Conservation (phyloP, 2,329 filamentous ascomycete species). For the Colletotrichum tropicale region DNA sequence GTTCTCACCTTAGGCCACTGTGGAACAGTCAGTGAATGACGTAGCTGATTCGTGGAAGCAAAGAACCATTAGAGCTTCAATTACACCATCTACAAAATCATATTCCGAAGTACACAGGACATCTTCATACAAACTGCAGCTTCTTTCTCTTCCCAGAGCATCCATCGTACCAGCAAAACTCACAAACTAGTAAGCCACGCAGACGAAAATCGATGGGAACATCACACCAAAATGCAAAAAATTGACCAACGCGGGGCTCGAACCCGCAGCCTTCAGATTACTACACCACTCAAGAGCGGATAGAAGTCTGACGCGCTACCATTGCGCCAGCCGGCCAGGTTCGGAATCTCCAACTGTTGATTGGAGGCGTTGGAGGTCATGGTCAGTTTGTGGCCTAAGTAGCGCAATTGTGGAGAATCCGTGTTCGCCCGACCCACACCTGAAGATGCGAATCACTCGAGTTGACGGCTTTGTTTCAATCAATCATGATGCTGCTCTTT, state of each 20-base stretch:
- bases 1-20: not conserved
- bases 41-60: not conserved
- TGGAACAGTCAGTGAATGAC: not conserved
- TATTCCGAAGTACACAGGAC: no score
- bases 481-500: not conserved
- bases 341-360: not conserved
- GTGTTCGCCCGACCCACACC: not conserved
- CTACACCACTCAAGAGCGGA: not conserved
- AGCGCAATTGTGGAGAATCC: not conserved
- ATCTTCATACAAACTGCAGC: not conserved
- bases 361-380: not conserved
- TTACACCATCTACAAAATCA: not conserved
- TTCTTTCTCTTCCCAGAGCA: not conserved
- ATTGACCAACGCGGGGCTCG: conserved; percentile 20
- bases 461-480: not conserved
- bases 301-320: conserved; percentile 23
- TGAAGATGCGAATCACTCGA: not conserved
- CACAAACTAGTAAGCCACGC: no score
- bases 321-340: conserved; percentile 19
- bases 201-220: not conserved
- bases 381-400: not conserved
- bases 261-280: conserved; percentile 20
- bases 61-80: not conserved
- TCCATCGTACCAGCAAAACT: not conserved
- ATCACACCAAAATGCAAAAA: not conserved